Evolutionary conservation across 805 yeast species (phyloP), one percentile per base, ranked within the genome.

Genomic region (Metschnikowia kofuensis): DNA sequence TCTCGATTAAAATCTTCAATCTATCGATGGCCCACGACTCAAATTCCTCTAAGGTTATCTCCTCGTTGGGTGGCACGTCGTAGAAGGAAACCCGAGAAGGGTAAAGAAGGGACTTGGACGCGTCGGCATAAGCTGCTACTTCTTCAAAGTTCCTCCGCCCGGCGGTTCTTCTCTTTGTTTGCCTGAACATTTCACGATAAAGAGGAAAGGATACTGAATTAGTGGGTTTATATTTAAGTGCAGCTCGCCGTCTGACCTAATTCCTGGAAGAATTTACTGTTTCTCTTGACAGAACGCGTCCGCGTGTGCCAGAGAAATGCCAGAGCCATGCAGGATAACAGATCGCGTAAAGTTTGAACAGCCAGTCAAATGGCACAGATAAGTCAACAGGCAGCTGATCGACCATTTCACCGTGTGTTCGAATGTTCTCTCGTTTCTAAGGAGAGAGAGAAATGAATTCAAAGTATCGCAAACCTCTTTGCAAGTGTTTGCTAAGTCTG

Each of bases 21-120:
- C 99, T 72, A 61, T 92, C 98, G 47, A 94, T 85, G 5, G 98
- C 98, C 97, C 97, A 94, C 5, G 77, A 76, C 68, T 94, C 99
- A 67, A 94, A 94, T 60, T 94, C 88, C 54, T 91, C 97, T 14
- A 94, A 67, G 0, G 97, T 89, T 59, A 94, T 84, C 66, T 94
- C 98, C 12, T 84, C 83, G 31, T 77, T 68, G 0, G 98, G 98
- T 10, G 96, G 94, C 6, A 71, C 54, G 27, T 74, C 79, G 67
- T 94, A 94, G 60, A 92, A 81, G 16, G 89, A 82, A 43, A 94
- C 71, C 44, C 95, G 75, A 35, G 80, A 71, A 10, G 82, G 78
- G 62, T 85, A 83, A 37, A 75, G 26, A 26, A 61, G 58, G 48
- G 65, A 66, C 42, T 64, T 61, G 40, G 66, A 63, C 36, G 63